Evolutionary conservation across 306 rosid species (phyloP).

Genomic region (Benincasa hispida): DNA sequence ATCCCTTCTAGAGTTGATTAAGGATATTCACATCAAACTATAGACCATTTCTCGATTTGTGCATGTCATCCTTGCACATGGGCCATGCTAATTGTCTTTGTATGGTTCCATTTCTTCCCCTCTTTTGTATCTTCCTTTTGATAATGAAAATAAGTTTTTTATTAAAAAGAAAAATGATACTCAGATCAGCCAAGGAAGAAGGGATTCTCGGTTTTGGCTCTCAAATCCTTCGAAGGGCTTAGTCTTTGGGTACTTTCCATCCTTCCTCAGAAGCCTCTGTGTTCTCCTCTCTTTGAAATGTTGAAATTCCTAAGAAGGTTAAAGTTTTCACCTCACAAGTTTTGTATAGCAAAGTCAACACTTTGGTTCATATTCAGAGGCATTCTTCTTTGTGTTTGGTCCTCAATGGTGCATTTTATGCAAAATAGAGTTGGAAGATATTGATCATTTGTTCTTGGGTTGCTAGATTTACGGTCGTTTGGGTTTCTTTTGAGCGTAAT

Average conservation of each 20-base stretch:
- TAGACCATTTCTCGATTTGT: no score
- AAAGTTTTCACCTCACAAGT: background rate
- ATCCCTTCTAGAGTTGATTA: background rate
- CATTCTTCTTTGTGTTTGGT: background rate
- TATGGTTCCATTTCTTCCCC: no score
- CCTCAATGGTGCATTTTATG: background rate
- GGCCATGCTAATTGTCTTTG: no score
- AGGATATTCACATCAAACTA: background rate
- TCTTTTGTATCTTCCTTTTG: no score
- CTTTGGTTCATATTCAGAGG: background rate
- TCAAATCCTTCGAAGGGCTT: background rate
- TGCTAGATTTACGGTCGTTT: background rate
- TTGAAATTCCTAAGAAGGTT: background rate
- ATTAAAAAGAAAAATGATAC: no score
- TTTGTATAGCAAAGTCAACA: background rate
- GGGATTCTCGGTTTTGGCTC: background rate
- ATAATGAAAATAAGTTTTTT: no score
- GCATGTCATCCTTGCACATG: no score
- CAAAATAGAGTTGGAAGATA: background rate
- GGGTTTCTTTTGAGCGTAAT: background rate
- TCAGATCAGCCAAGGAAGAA: background rate
- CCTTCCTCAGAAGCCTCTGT: background rate
- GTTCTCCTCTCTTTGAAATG: background rate
- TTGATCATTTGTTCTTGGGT: background rate
- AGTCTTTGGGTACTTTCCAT: background rate